Evolutionary conservation across 2,329 filamentous ascomycete genomes (phyloP).

Genomic region (Coleophoma eucalyptorum): DNA sequence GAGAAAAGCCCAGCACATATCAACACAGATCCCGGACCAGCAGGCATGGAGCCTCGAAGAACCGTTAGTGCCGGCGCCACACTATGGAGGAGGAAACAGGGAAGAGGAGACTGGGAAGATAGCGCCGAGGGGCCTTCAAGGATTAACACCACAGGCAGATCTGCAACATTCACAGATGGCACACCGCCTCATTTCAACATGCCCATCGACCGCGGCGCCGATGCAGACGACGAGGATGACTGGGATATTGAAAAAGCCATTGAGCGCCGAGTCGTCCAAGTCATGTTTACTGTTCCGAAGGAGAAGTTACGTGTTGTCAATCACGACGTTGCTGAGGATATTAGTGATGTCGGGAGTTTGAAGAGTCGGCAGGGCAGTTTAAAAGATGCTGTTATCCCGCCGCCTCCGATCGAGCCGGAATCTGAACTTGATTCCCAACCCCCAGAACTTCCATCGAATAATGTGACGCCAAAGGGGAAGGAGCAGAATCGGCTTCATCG

Average conservation of each 20-base stretch:
- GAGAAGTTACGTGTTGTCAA: constrained; percentile 89
- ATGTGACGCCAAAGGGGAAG: constrained; percentile 3
- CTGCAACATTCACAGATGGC: constrained; percentile 11
- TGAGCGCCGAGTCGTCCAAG: constrained; percentile 68
- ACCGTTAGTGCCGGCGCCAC: constrained; percentile 43
- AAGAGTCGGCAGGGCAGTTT: constrained; percentile 17
- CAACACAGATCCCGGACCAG: constrained; percentile 5
- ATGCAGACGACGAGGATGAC: constrained; percentile 41
- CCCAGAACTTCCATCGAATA: neutral
- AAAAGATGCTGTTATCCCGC: constrained; percentile 1
- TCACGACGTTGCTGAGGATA: constrained; percentile 51
- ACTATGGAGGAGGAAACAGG: constrained; percentile 44
- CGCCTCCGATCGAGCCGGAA: neutral
- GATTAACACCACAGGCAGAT: constrained; percentile 11
- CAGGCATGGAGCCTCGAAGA: constrained; percentile 31
- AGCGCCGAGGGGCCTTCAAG: constrained; percentile 10
- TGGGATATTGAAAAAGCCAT: constrained; percentile 76
- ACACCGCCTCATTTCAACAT: neutral
- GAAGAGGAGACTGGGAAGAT: constrained; percentile 47
- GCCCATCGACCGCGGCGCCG: constrained; percentile 3
- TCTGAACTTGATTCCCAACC: neutral
- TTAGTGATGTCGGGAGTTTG: constrained; percentile 33
- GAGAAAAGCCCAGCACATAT: constrained; percentile 20
- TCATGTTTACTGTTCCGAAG: constrained; percentile 92
- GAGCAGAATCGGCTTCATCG: constrained; percentile 2